These are phyloP conservation scores for Hypomontagnella submonticulosa DNA, from an alignment of 495 filamentous ascomycete genomes.

Conservation along the genomic window DNA sequence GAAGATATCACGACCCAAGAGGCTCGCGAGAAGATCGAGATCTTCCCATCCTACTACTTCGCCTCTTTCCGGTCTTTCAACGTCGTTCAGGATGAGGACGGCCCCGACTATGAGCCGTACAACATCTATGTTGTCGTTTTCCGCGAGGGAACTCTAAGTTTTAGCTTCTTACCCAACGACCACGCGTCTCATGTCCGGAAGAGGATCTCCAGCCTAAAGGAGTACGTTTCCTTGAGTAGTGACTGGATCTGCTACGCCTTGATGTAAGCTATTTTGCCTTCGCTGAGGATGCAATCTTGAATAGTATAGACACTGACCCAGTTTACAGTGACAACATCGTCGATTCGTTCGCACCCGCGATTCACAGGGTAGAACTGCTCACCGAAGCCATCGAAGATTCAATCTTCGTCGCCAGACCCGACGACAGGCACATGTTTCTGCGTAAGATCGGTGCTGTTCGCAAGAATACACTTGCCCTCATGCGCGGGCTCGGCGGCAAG, in stretches of 20 bases:
- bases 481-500: slow-evolving; percentile 93
- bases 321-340: slow-evolving; percentile 87
- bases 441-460: slow-evolving; percentile 88
- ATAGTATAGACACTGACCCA: slow-evolving; percentile 39
- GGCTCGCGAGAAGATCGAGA: slow-evolving; percentile 96
- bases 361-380: slow-evolving; percentile 84
- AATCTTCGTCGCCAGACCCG: slow-evolving; percentile 87
- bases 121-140: slow-evolving; percentile 98
- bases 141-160: slow-evolving; percentile 92
- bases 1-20: slow-evolving; percentile 96
- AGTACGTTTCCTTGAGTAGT: slow-evolving; percentile 90
- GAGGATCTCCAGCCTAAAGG: slow-evolving; percentile 90
- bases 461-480: slow-evolving; percentile 92
- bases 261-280: slow-evolving; percentile 72
- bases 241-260: slow-evolving; percentile 99
- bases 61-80: slow-evolving; percentile 95
- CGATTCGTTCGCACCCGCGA: slow-evolving; percentile 90
- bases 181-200: slow-evolving; percentile 90
- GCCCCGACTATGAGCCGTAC: slow-evolving; percentile 86
- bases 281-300: not conserved
- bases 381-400: slow-evolving; percentile 95
- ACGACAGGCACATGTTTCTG: slow-evolving; percentile 86
- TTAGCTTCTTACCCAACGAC: slow-evolving; percentile 85
- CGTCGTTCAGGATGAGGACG: slow-evolving; percentile 71
- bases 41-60: slow-evolving; percentile 97